A percentile compares a stretch with the other conserved stretches of the same genome.
phyloP scores from a whole-genome alignment of 495 filamentous ascomycete genomes.

The Aspergillus affinis region DNA sequence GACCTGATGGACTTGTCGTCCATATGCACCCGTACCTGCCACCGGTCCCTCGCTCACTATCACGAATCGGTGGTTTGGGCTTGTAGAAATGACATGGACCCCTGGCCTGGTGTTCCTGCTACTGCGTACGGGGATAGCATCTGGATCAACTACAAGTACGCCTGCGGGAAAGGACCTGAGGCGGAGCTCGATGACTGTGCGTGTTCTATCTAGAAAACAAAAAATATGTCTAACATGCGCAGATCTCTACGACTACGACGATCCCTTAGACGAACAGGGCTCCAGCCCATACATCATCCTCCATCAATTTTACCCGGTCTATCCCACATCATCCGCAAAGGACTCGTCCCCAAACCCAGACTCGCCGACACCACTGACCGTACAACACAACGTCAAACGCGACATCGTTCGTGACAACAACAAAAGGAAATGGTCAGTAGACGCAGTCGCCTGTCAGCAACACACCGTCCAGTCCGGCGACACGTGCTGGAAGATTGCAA shows the following conservation, averaged over 20 bases:
- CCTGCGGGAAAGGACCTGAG: background rate
- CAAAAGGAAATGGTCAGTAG: background rate
- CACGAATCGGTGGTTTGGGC: background rate
- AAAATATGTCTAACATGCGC: background rate
- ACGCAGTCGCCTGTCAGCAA: background rate
- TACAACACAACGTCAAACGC: background rate
- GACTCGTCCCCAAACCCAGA: background rate
- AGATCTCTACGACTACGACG: background rate
- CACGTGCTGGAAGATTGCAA: background rate
- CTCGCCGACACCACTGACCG: background rate
- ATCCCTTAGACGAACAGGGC: background rate
- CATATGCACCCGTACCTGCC: background rate
- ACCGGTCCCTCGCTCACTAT: background rate
- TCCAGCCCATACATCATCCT: background rate
- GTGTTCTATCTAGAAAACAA: background rate
- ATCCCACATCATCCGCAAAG: background rate
- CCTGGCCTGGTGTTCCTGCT: background rate
- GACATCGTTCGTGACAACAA: background rate
- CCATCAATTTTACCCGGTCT: background rate
- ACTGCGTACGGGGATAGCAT: background rate
- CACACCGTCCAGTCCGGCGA: background rate
- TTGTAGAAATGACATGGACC: background rate
- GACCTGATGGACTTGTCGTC: no score
- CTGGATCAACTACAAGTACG: background rate
- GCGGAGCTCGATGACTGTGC: background rate